phyloP scores from a whole-genome alignment of 352 stramenopile species.

The Globisporangium radiosum region DNA sequence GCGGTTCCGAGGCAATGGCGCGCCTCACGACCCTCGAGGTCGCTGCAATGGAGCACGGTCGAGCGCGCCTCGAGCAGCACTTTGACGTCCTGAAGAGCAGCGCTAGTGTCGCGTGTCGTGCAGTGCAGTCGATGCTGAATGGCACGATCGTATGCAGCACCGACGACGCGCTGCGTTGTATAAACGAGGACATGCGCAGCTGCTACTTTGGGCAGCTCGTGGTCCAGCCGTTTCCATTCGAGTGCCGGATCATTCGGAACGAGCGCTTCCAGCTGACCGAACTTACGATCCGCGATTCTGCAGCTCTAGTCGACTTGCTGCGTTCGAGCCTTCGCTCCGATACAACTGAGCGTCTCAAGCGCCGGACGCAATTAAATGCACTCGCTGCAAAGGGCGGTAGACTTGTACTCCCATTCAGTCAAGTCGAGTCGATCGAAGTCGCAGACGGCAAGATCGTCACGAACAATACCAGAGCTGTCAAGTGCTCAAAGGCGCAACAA shows the following conservation, averaged over 20 bases:
- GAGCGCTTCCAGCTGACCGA: too few species aligned
- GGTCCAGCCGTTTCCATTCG: constrained; percentile 22
- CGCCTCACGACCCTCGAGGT: neutral
- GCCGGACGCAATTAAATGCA: constrained; percentile 24
- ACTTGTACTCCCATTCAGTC: constrained; percentile 24
- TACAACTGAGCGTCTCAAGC: constrained; percentile 12
- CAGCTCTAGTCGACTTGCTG: too few species aligned
- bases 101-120: too few species aligned
- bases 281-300: too few species aligned
- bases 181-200: constrained; percentile 3
- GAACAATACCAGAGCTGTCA: too few species aligned
- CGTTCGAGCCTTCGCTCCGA: too few species aligned
- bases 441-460: constrained; percentile 17
- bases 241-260: too few species aligned
- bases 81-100: constrained; percentile 2
- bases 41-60: constrained; percentile 3
- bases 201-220: constrained; percentile 2
- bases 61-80: constrained; percentile 19
- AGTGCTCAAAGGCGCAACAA: too few species aligned
- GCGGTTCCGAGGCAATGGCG: neutral
- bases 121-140: constrained; percentile 16
- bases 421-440: constrained; percentile 10
- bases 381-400: constrained; percentile 7
- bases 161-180: neutral
- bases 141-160: constrained; percentile 26